Percentiles rank a stretch among this genome's conserved stretches.
phyloP scores from a whole-genome alignment of 345 rosid species.

The Linum lewisii region DNA sequence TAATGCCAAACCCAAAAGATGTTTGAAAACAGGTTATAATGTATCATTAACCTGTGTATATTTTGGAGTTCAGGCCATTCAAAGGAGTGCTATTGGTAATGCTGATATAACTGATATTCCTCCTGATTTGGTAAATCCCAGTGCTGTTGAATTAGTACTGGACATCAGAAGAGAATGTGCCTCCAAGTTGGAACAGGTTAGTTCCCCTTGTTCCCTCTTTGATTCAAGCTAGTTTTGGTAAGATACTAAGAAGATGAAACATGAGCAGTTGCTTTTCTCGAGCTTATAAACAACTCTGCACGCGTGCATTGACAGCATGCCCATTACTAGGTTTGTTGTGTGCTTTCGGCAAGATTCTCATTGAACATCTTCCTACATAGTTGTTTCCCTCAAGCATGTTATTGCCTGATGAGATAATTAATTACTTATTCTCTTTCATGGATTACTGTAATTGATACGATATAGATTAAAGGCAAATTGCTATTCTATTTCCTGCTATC shows the following conservation, averaged over 20 bases:
- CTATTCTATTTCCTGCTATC: background rate
- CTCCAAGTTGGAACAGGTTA: slow-evolving; percentile 40
- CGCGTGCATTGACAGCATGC: background rate
- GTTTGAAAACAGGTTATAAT: background rate
- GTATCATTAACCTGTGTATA: background rate
- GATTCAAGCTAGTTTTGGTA: slow-evolving; percentile 6
- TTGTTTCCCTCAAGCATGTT: background rate
- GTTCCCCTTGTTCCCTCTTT: slow-evolving; percentile 7
- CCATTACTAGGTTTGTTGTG: background rate
- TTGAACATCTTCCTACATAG: background rate
- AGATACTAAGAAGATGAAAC: background rate
- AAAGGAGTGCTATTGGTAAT: slow-evolving; percentile 25
- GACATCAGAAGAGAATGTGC: slow-evolving; percentile 50
- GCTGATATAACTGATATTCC: slow-evolving; percentile 34
- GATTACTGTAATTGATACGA: background rate
- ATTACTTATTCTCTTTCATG: background rate
- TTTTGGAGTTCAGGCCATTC: slow-evolving; percentile 31
- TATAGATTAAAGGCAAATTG: background rate
- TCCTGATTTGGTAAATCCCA: slow-evolving; percentile 45
- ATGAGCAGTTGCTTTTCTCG: background rate
- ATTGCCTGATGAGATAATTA: background rate
- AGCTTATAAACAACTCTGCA: background rate
- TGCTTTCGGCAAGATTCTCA: background rate
- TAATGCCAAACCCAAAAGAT: too few species aligned
- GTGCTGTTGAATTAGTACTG: slow-evolving; percentile 44